A percentile compares a stretch with the other conserved stretches of the same genome.
Conservation (phyloP, 177 flowering plant species). For the Vitis hybrid region DNA sequence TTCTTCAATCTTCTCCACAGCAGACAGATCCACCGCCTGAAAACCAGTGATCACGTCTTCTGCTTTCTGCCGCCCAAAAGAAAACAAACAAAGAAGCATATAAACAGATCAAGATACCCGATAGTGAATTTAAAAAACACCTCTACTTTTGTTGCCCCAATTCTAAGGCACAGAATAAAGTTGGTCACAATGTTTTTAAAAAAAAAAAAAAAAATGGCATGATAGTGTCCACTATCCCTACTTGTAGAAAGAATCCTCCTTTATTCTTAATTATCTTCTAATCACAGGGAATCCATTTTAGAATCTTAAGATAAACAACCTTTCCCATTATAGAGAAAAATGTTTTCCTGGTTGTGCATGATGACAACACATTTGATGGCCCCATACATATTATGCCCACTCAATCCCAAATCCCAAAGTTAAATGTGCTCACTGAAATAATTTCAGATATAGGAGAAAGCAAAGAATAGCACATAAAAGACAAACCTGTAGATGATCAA, state of each 20-base stretch:
- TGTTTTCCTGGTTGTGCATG: neutral
- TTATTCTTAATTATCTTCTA: slow-evolving; percentile 2
- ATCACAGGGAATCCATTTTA: neutral
- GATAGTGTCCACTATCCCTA: neutral
- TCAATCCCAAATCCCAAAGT: neutral
- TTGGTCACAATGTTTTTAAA: neutral
- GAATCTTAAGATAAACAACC: neutral
- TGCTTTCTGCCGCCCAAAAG: slow-evolving; percentile 12
- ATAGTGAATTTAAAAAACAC: neutral
- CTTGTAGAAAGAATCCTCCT: neutral
- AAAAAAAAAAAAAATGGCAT: neutral
- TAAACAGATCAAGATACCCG: neutral
- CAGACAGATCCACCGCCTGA: slow-evolving; percentile 5
- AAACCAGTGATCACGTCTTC: slow-evolving; percentile 8
- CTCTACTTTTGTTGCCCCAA: no score
- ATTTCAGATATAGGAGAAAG: neutral
- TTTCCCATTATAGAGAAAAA: neutral
- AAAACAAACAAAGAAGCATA: neutral
- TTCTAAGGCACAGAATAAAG: slow-evolving; percentile 9
- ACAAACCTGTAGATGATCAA: slow-evolving; percentile 39
- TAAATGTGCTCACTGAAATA: neutral
- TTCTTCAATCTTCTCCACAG: slow-evolving; percentile 3
- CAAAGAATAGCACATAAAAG: neutral
- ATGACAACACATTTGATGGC: neutral
- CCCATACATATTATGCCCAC: neutral